phyloP scores from a whole-genome alignment of 2,329 filamentous ascomycete genomes.

The Talaromyces funiculosus region DNA sequence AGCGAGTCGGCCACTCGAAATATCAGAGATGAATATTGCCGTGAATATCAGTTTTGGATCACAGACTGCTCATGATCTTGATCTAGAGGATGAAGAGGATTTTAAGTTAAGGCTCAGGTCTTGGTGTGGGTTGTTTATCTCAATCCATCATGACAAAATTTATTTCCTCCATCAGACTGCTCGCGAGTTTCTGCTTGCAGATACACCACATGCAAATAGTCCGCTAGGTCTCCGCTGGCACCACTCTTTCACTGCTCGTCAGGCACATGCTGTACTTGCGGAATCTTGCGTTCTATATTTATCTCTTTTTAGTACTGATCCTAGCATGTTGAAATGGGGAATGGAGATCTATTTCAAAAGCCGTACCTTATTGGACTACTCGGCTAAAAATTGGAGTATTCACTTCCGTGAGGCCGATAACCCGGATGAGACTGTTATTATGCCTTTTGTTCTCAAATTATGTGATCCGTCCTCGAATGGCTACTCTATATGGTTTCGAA shows the following conservation, averaged over 20 bases:
- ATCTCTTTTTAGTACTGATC: neutral
- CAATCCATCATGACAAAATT: conserved; percentile 16
- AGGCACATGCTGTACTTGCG: neutral
- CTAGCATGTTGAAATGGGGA: too few species aligned
- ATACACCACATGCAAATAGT: neutral
- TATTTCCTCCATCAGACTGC: conserved; percentile 22
- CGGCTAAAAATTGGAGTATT: neutral
- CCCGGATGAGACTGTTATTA: neutral
- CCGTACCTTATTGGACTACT: neutral
- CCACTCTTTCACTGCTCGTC: neutral
- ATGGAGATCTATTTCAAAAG: too few species aligned
- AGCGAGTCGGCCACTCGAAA: conserved; percentile 7
- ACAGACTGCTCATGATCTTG: neutral
- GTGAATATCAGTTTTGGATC: conserved; percentile 11
- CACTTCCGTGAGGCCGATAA: neutral
- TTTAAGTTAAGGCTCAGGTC: neutral
- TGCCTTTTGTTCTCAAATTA: neutral
- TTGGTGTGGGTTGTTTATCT: conserved; percentile 18
- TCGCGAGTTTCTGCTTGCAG: conserved; percentile 18
- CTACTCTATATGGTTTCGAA: neutral
- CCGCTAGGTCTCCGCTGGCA: neutral
- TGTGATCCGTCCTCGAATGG: neutral
- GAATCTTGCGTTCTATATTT: neutral
- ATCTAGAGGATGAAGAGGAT: neutral
- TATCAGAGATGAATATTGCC: conserved; percentile 15